These are phyloP conservation scores for Amphirosellinia nigrospora DNA, from an alignment of 495 filamentous ascomycete species.

Conservation along the genomic window DNA sequence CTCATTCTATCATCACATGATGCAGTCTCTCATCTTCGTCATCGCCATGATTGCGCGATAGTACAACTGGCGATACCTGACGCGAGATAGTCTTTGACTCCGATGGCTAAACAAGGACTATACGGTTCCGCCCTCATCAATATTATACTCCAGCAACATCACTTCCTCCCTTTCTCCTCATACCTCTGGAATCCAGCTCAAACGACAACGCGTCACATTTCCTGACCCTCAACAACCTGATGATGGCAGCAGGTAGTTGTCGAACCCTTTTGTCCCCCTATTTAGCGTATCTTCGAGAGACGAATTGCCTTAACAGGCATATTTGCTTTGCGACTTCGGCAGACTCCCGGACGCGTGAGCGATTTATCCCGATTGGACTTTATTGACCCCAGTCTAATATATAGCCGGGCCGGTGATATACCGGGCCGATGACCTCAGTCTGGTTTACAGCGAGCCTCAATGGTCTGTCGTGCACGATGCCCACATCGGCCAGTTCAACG, in stretches of 20 bases:
- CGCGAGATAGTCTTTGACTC: slow-evolving; percentile 17
- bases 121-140: slow-evolving; percentile 28
- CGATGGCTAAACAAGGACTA: slow-evolving; percentile 14
- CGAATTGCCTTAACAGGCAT: no score
- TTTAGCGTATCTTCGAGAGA: no score
- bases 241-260: no score
- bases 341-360: no score
- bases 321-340: no score
- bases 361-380: no score
- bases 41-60: not conserved
- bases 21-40: slow-evolving; percentile 3
- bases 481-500: slow-evolving; percentile 8
- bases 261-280: no score
- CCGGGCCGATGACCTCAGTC: slow-evolving; percentile 29
- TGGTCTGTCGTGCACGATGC: slow-evolving; percentile 19
- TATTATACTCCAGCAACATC: slow-evolving; percentile 24
- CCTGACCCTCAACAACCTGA: slow-evolving; percentile 5
- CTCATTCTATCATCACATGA: not conserved
- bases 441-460: slow-evolving; percentile 26
- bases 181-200: slow-evolving; percentile 24
- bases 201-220: slow-evolving; percentile 26
- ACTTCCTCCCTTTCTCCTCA: slow-evolving; percentile 26
- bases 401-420: slow-evolving; percentile 27
- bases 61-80: not conserved
- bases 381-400: no score